These are phyloP conservation scores for Malassezia brasiliensis DNA, from an alignment of 1,284 basidiomycete genomes.

Conservation along the genomic window DNA sequence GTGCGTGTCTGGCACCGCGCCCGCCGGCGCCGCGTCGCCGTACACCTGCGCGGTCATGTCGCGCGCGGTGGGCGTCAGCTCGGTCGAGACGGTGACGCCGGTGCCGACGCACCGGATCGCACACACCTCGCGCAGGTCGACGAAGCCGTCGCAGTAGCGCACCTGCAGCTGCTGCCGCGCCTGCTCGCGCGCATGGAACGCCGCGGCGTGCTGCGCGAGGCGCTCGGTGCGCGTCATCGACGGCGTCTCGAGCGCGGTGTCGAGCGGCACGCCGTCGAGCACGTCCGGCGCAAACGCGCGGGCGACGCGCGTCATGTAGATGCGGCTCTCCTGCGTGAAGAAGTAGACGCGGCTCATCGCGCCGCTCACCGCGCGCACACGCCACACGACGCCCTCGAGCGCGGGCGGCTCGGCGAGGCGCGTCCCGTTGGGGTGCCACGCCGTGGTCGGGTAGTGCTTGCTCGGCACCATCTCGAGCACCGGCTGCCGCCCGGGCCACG, in stretches of 20 bases:
- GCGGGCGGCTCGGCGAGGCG: conserved; percentile 61
- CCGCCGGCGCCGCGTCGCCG: neutral
- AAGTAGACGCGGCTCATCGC: conserved; percentile 61
- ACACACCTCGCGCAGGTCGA: conserved; percentile 61
- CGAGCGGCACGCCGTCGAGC: conserved; percentile 18
- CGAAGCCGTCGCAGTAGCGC: conserved; percentile 58
- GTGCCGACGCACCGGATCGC: conserved; percentile 54
- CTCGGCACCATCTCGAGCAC: conserved; percentile 62
- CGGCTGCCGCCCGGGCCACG: conserved; percentile 1
- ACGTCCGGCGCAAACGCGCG: conserved; percentile 59
- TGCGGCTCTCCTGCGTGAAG: conserved; percentile 61
- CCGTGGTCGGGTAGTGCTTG: conserved; percentile 57
- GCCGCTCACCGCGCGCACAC: conserved; percentile 59
- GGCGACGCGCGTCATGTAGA: conserved; percentile 57
- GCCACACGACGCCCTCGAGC: conserved; percentile 66
- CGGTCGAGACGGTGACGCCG: conserved; percentile 8
- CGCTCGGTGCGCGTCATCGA: conserved; percentile 32
- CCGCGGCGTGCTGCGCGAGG: conserved; percentile 40
- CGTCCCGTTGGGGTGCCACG: conserved; percentile 56
- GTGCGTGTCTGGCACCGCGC: neutral
- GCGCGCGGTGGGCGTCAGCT: neutral
- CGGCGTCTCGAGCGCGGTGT: conserved; percentile 20
- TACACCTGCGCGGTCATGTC: neutral
- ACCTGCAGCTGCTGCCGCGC: conserved; percentile 61
- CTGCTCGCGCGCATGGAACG: conserved; percentile 32